These are phyloP conservation scores for Ascochyta lentis DNA, from an alignment of 2,329 filamentous ascomycete genomes.

Conservation along the genomic window DNA sequence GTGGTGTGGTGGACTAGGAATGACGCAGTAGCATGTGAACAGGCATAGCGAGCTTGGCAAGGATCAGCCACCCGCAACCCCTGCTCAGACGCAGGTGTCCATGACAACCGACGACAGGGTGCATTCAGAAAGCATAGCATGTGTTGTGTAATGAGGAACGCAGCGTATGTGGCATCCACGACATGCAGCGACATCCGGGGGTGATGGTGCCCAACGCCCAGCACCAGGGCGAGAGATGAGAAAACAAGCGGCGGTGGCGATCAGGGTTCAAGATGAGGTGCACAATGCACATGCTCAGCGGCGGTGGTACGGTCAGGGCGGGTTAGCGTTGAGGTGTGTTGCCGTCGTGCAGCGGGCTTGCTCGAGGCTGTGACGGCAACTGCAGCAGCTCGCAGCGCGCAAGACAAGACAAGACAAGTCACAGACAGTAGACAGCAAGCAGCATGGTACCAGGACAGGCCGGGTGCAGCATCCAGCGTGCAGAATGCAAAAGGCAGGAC, in stretches of 20 bases:
- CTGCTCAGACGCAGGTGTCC: constrained; percentile 7
- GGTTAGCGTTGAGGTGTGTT: constrained; percentile 2
- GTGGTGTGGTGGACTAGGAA: constrained; percentile 1
- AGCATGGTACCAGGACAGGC: neutral
- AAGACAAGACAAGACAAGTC: too few species aligned
- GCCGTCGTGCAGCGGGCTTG: constrained; percentile 9
- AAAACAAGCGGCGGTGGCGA: constrained; percentile 4
- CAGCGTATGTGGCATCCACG: too few species aligned
- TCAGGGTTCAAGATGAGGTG: constrained; percentile 13
- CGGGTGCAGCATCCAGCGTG: neutral
- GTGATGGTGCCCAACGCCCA: constrained; percentile 3
- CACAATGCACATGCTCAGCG: constrained; percentile 18
- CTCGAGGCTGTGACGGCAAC: neutral
- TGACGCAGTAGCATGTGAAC: constrained; percentile 21
- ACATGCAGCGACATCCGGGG: too few species aligned
- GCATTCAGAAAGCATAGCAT: neutral
- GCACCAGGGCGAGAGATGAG: neutral
- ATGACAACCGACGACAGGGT: neutral
- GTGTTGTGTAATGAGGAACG: neutral
- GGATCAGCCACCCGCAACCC: constrained; percentile 11
- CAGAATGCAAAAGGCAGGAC: constrained; percentile 10
- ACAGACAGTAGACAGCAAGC: too few species aligned
- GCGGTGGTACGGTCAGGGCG: constrained; percentile 12
- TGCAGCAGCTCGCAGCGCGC: too few species aligned
- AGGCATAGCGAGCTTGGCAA: constrained; percentile 9